Base-by-base conservation (phyloP, 225 moss, liverwort and hornwort species). In the Polytrichum formosum region DNA sequence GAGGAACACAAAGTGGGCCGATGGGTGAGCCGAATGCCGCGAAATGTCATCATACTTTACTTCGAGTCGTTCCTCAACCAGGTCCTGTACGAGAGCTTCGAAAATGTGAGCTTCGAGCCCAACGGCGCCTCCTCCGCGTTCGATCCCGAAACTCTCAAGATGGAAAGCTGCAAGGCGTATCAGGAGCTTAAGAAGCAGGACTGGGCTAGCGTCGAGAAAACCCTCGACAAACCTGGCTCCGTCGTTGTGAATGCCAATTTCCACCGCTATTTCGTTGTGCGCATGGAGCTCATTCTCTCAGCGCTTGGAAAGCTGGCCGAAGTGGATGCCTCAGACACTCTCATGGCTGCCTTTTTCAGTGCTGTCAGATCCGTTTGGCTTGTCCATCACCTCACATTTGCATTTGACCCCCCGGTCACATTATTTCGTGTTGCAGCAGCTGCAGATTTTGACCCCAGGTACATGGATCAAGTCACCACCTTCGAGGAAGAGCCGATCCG, bases 51-150 rank as follows among this genome's bases (percentile, higher is more conserved):
- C 55, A 77, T 78, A 65, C 73, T 86, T 60, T 86, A 83, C 80
- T 86, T 86, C 53, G 86, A 83, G 29, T 77, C 82, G 5, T 86
- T 86, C 35, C 82, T 86, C 30, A 86, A 80, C 70, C 82, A 86
- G 63, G 79, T 86, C 37, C 73, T 86, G 80, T 86, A 80, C 65
- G 86, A 86, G 67, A 77, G 73, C 73, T 86, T 86, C 67, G 86
- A 86, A 55, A 86, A 86, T 5, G 75, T 86, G 26, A 77, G 67
- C 75, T 86, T 82, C 67, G 86, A 83, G 56, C 86, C 86, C 6
- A 83, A 86, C 37, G 86, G 86, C n/a, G 75, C 86, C 1, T 54
- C 79, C 2, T 35, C 72, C 8, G 72, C 80, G 19, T 73, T 75
- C 73, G 80, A 80, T 23, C 80, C 80, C 18, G 82, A 80, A n/a